Evolutionary conservation across 177 flowering plant species (phyloP), one percentile per base, ranked within the genome.

Genomic region (Vitis hybrid): DNA sequence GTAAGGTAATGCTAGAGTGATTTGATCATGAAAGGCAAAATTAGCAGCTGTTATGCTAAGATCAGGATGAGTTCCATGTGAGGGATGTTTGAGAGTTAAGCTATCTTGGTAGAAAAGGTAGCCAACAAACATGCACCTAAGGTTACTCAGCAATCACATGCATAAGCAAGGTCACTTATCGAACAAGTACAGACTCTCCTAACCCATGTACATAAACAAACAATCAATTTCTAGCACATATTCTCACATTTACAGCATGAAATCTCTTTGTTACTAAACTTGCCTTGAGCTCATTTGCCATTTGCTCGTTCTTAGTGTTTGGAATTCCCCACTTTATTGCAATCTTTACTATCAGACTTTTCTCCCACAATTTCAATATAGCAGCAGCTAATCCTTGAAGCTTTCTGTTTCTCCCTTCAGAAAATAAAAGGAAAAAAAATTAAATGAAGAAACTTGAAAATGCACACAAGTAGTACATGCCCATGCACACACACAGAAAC

Each of bases 201-300:
- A 4, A 40, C 7, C 46, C 46, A 40, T 40, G 7, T 40, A 40
- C 0, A 40, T 40, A 40, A 40, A 40, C 46, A 40, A 40, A 40
- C 46, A 40, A 40, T 40, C 46, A 40, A 40, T 4, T 7, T 40
- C 46, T 40, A 40, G 46, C 6, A 40, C 46, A 40, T 40, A 40
- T 40, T 27, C 32, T 32, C n/a, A 56, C 30, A 58, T 7, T 2
- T 58, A 50, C 56, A 70, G 18, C 57, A 8, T n/a, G 15, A 62
- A 19, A 30, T 61, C 52, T 19, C 52, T 24, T 12, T 51, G 52
- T 49, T 13, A 65, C 18, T 15, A 58, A 71, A 85, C 90, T 83
- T 87, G 81, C 98, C 98, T 94, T 92, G 56, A 94, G 91, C 81
- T 94, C 98, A 68, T 73, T 48, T 18, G 98, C 95, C 97, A 94